phyloP scores from a whole-genome alignment of 2,329 filamentous ascomycete species.

The Xylariaceae sp. region DNA sequence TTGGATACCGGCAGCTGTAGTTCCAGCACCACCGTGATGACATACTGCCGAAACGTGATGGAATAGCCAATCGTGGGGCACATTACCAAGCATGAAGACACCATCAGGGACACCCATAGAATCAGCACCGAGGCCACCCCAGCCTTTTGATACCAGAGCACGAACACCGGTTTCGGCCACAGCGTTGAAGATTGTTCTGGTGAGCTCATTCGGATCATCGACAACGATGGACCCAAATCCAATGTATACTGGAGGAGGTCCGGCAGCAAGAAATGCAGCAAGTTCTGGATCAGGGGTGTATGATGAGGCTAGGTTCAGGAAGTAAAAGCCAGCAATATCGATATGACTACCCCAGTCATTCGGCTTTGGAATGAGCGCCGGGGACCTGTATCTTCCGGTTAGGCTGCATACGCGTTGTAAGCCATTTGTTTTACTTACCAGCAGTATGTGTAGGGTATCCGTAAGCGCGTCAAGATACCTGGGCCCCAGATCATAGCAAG shows the following conservation, averaged over 20 bases:
- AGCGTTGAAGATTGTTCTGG: constrained; percentile 43
- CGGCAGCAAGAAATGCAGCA: constrained; percentile 40
- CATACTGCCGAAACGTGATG: constrained; percentile 74
- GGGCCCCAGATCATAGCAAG: constrained; percentile 80
- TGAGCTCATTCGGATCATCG: constrained; percentile 42
- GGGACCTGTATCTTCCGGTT: constrained; percentile 27
- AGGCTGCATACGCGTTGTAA: neutral
- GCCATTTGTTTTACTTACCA: constrained; percentile 49
- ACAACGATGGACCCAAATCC: constrained; percentile 54
- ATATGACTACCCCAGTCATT: constrained; percentile 51
- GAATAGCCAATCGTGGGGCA: constrained; percentile 87
- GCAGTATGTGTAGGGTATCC: constrained; percentile 83
- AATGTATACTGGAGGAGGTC: constrained; percentile 49
- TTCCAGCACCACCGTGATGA: constrained; percentile 84
- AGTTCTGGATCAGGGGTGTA: constrained; percentile 32
- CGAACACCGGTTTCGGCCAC: constrained; percentile 50
- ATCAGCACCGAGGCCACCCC: constrained; percentile 77
- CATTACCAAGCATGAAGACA: constrained; percentile 79
- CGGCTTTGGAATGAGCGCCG: constrained; percentile 46
- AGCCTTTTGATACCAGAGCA: constrained; percentile 79
- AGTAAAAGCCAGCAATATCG: constrained; percentile 50
- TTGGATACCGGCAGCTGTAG: constrained; percentile 79
- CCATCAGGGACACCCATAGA: constrained; percentile 64
- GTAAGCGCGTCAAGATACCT: constrained; percentile 67
- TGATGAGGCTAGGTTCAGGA: constrained; percentile 40